Evolutionary conservation across 2,329 filamentous ascomycete species (phyloP).

Genomic region (Dothistroma septosporum): DNA sequence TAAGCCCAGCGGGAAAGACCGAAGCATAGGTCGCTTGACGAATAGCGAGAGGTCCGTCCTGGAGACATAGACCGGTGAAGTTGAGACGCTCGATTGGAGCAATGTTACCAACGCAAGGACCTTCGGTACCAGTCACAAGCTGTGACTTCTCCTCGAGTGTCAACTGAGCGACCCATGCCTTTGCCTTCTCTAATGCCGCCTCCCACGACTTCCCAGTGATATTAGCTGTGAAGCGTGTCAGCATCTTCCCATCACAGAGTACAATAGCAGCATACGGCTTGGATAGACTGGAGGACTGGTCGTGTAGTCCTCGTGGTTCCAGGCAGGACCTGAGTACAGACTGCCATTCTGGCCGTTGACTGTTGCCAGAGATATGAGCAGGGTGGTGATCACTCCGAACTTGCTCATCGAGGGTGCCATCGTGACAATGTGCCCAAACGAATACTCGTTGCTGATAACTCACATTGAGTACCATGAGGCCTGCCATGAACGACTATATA

Average conservation of each 20-base stretch:
- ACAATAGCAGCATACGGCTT: slow-evolving; percentile 11
- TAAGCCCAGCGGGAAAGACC: slow-evolving; percentile 37
- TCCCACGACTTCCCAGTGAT: slow-evolving; percentile 34
- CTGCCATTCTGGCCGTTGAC: slow-evolving; percentile 16
- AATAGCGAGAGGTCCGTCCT: slow-evolving; percentile 66
- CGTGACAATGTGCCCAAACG: neutral
- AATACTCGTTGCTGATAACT: neutral
- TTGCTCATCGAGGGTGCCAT: slow-evolving; percentile 15
- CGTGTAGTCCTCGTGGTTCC: slow-evolving; percentile 22
- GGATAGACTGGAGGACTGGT: slow-evolving; percentile 22
- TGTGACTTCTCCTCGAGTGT: slow-evolving; percentile 39
- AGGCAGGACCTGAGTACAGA: slow-evolving; percentile 13
- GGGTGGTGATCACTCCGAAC: slow-evolving; percentile 11
- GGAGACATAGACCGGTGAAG: slow-evolving; percentile 36
- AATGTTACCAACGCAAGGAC: slow-evolving; percentile 28
- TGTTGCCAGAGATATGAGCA: slow-evolving; percentile 13
- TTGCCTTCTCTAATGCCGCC: slow-evolving; percentile 39
- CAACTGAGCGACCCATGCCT: slow-evolving; percentile 38
- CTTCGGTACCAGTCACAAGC: slow-evolving; percentile 31
- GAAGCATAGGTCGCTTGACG: slow-evolving; percentile 35
- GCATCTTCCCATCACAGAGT: neutral
- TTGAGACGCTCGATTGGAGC: slow-evolving; percentile 36
- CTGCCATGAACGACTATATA: neutral
- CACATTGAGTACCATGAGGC: neutral
- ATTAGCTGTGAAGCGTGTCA: slow-evolving; percentile 10